Evolutionary conservation across 441 rosid species (phyloP), one percentile per base, ranked within the genome.

Genomic region (Geranium incanum): DNA sequence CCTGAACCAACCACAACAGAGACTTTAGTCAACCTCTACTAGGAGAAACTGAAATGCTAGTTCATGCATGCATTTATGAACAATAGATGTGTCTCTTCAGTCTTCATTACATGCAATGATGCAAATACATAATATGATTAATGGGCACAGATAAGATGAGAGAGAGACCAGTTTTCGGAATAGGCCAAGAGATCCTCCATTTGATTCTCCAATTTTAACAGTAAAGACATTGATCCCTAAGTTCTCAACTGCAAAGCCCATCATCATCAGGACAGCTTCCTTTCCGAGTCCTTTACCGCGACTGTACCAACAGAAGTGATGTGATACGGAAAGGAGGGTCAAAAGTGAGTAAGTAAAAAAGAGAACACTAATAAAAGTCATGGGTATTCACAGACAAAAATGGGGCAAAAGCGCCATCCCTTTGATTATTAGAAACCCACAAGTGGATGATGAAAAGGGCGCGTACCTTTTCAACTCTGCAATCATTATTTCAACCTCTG

Each of bases 401-500:
- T 1, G 16, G 19, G 13, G 57, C 33, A 28, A 28, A 28, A 28
- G 33, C 33, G 3, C 33, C 33, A 13, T 11, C 57, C 12, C 57
- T 11, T 6, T 41, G 5, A 68, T 69, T 50, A 33, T 38, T 2
- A 48, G 5, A 48, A 11, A 3, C n/a, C 12, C 57, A 48, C 57
- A 48, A 48, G 19, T 55, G 8, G 5, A 36, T 13, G 65, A 76
- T 66, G 63, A 11, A 63, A 68, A 76, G 70, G 28, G 62, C 15
- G 71, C 28, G 16, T 83, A 95, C 97, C 99, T 87, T 82, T 76
- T 81, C 19, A 85, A 79, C 70, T 94, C 96, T 70, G 96, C 95
- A 66, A 94, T 90, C 99, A 94, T 94, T 77, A 94, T 92, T 78
- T 94, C 97, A 9, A 92, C 78, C 81, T 90, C 97, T 57, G 96